phyloP scores from a whole-genome alignment of 129 eudicot genomes.

The Centaurea solstitialis region DNA sequence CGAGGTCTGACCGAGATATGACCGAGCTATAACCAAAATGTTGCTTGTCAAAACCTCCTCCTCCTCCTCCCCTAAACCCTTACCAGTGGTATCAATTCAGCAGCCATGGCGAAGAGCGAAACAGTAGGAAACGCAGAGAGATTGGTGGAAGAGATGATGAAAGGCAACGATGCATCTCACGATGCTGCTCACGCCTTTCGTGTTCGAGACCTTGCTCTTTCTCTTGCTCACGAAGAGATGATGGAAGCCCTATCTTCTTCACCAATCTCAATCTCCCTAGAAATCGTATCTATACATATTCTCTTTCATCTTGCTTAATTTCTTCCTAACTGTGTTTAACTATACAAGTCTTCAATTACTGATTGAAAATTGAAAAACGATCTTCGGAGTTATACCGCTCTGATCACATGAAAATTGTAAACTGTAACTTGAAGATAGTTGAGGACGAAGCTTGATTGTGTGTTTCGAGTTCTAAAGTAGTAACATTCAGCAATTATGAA shows the following conservation, averaged over 20 bases:
- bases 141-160: constrained; percentile 65
- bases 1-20: too few species aligned
- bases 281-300: constrained; percentile 36
- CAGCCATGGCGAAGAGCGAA: constrained; percentile 43
- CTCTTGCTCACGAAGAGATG: constrained; percentile 68
- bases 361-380: background rate
- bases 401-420: background rate
- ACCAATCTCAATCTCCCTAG: constrained; percentile 58
- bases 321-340: background rate
- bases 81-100: background rate
- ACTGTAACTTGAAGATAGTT: background rate
- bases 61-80: background rate
- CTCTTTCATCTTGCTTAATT: background rate
- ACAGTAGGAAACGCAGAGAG: constrained; percentile 64
- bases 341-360: background rate
- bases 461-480: background rate
- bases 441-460: background rate
- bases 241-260: constrained; percentile 64
- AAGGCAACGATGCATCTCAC: constrained; percentile 87
- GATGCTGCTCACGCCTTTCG: constrained; percentile 86
- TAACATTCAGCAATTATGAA: background rate
- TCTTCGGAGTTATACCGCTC: background rate
- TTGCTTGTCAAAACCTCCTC: too few species aligned
- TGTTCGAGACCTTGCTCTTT: constrained; percentile 83
- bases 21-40: too few species aligned